Percentiles rank a stretch among this genome's conserved stretches.
phyloP scores from a whole-genome alignment of 2,329 filamentous ascomycete genomes.

The Colletotrichum sp. region DNA sequence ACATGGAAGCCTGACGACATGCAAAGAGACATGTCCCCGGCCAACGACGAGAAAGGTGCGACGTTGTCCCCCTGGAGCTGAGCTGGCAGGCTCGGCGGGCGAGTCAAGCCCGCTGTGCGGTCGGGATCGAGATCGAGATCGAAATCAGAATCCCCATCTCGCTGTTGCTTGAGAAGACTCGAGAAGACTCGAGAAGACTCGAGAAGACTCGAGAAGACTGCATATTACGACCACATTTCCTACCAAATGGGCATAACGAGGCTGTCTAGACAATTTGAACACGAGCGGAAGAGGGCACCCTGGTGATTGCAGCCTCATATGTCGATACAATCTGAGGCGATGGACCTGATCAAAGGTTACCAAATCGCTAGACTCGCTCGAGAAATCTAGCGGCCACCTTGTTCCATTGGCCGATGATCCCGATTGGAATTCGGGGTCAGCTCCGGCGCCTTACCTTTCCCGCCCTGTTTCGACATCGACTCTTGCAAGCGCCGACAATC shows the following conservation, averaged over 20 bases:
- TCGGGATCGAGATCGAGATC: neutral
- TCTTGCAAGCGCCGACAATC: too few relatives aligned
- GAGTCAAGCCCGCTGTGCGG: neutral
- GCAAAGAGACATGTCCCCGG: neutral
- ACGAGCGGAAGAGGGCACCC: neutral
- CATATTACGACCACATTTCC: neutral
- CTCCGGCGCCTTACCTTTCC: neutral
- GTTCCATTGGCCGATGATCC: neutral
- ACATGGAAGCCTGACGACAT: neutral
- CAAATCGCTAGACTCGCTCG: neutral
- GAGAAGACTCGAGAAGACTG: too few relatives aligned
- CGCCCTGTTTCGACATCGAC: neutral
- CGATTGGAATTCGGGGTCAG: neutral
- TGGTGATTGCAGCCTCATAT: neutral
- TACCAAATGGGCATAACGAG: neutral
- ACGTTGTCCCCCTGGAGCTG: neutral
- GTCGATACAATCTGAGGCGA: neutral
- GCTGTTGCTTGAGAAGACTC: neutral
- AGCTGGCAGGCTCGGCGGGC: conserved; percentile 5
- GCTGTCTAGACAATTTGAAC: neutral
- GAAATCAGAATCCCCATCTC: neutral
- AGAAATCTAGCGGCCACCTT: neutral
- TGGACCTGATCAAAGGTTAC: neutral
- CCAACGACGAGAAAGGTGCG: neutral
- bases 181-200: too few relatives aligned